Percentiles rank a stretch among this genome's conserved stretches.
Conservation (phyloP, 2,329 filamentous ascomycete genomes). For the Cordyceps sp. region DNA sequence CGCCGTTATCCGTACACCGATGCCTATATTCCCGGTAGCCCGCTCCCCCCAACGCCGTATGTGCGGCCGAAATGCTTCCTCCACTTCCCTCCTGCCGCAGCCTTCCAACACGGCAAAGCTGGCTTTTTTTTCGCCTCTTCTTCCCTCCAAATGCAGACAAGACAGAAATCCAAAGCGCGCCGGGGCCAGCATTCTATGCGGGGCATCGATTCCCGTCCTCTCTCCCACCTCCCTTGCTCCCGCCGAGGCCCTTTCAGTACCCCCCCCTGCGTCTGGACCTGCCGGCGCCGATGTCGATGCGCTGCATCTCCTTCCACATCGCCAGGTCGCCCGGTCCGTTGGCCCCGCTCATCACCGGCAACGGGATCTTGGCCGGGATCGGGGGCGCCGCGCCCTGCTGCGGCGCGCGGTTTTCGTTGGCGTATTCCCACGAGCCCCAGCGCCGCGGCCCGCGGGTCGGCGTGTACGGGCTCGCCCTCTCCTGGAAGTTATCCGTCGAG, state of each 20-base stretch:
- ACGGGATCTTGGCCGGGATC: slow-evolving; percentile 54
- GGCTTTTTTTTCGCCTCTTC: too few relatives aligned
- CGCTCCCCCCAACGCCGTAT: too few relatives aligned
- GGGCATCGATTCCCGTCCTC: background rate
- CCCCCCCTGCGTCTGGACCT: slow-evolving; percentile 34
- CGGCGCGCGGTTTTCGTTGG: slow-evolving; percentile 33
- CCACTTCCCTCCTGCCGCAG: too few relatives aligned
- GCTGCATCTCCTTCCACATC: slow-evolving; percentile 54
- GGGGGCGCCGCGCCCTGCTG: slow-evolving; percentile 31
- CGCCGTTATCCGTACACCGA: too few relatives aligned
- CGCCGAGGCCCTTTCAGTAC: slow-evolving; percentile 13
- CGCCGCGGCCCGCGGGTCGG: slow-evolving; percentile 21
- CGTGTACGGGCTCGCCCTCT: slow-evolving; percentile 20
- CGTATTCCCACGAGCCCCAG: slow-evolving; percentile 34
- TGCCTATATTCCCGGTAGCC: too few relatives aligned
- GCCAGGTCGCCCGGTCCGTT: slow-evolving; percentile 31
- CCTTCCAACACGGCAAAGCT: too few relatives aligned
- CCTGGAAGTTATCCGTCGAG: slow-evolving; percentile 32
- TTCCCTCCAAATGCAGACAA: too few relatives aligned
- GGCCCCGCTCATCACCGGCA: slow-evolving; percentile 29
- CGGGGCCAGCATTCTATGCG: background rate
- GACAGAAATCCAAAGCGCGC: too few relatives aligned
- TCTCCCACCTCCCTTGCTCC: background rate
- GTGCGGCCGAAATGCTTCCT: too few relatives aligned
- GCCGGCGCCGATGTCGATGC: slow-evolving; percentile 48